Evolutionary conservation across 768 basidiomycete genomes (phyloP).

Genomic region (Suillus sp.): DNA sequence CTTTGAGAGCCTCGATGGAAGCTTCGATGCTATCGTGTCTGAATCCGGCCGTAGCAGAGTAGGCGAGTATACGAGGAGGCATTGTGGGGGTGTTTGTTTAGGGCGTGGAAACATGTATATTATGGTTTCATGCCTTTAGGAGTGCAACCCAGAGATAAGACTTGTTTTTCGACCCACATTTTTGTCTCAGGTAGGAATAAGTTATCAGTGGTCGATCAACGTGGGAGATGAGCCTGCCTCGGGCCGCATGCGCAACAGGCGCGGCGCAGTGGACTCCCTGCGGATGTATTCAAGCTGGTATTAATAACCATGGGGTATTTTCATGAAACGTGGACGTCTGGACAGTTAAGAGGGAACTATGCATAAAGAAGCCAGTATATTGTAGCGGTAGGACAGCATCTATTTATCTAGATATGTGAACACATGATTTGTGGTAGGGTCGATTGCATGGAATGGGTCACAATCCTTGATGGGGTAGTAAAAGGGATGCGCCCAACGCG

Average conservation of each 20-base stretch:
- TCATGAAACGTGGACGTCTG: too few species aligned
- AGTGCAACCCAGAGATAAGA: not conserved
- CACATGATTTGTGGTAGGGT: not conserved
- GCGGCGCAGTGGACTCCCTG: not conserved
- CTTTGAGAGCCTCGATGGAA: constrained; percentile 58
- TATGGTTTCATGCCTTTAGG: not conserved
- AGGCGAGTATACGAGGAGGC: constrained; percentile 52
- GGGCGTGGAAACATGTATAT: not conserved
- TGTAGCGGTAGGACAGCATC: not conserved
- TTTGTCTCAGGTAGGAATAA: not conserved
- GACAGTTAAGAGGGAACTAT: not conserved
- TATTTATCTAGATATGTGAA: not conserved
- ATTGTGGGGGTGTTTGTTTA: constrained; percentile 15
- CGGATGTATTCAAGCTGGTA: not conserved
- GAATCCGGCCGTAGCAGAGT: constrained; percentile 61
- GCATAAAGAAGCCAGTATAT: not conserved
- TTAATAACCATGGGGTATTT: not conserved
- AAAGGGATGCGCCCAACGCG: not conserved
- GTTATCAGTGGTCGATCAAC: not conserved
- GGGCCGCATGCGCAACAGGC: not conserved
- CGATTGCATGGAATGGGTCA: not conserved
- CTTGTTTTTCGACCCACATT: not conserved
- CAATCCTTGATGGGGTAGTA: not conserved
- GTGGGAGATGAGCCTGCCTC: not conserved
- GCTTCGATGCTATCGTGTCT: constrained; percentile 78